Conservation (phyloP, 345 rosid species). For the Salix suchowensis region DNA sequence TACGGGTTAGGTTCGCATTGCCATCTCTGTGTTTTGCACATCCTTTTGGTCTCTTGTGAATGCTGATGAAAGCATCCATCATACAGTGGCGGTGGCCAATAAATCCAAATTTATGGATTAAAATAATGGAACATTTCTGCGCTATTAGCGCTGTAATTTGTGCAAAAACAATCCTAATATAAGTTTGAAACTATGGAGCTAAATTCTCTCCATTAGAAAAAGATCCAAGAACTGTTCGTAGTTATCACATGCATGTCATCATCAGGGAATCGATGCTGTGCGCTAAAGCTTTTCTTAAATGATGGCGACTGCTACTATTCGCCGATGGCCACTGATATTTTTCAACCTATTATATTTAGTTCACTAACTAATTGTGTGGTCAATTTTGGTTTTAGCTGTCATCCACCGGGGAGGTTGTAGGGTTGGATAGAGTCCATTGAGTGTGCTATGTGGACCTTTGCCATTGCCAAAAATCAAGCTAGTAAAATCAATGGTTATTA, state of each 20-base stretch:
- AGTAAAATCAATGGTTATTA: too few species aligned
- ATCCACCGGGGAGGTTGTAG: conserved; percentile 30
- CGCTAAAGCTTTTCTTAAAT: not conserved
- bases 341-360: not conserved
- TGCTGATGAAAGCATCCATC: not conserved
- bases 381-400: conserved; percentile 23
- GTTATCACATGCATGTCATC: not conserved
- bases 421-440: conserved; percentile 34
- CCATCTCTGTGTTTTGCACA: not conserved
- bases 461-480: not conserved
- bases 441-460: not conserved
- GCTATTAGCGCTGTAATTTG: conserved; percentile 3
- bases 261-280: not conserved
- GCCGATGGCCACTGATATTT: not conserved
- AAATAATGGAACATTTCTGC: not conserved
- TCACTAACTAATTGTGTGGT: not conserved
- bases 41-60: not conserved
- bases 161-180: not conserved
- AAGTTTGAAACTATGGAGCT: not conserved
- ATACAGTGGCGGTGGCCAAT: not conserved
- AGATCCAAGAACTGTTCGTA: not conserved
- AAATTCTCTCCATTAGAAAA: not conserved
- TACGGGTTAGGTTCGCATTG: not conserved
- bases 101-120: not conserved
- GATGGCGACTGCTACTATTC: not conserved